A percentile compares a stretch with the other conserved stretches of the same genome.
These are phyloP conservation scores for Phytophthora vignae DNA, from an alignment of 352 stramenopile genomes.

Conservation along the genomic window DNA sequence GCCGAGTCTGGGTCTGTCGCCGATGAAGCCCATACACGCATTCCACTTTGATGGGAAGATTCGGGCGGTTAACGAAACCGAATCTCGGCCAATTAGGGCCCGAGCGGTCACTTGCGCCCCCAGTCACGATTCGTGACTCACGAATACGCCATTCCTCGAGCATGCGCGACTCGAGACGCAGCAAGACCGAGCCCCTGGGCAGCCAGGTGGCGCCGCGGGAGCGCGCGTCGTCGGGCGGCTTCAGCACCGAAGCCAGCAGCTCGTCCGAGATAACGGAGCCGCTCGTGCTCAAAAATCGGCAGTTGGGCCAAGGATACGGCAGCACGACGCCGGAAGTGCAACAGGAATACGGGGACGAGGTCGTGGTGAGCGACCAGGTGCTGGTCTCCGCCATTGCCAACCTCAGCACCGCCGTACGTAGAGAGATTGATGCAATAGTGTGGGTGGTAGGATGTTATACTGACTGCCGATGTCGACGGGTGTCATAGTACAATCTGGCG, in stretches of 20 bases:
- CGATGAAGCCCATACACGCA: constrained; percentile 1
- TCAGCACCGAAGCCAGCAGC: constrained; percentile 27
- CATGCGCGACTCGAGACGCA: constrained; percentile 22
- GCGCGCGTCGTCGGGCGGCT: constrained; percentile 15
- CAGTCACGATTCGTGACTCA: too few species aligned
- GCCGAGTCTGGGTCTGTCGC: too few species aligned
- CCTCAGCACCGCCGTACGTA: constrained; percentile 77
- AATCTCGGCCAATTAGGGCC: constrained; percentile 24
- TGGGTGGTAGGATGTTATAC: too few species aligned
- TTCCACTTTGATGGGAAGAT: constrained; percentile 7
- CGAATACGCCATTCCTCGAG: constrained; percentile 5
- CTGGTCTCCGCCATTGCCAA: constrained; percentile 83
- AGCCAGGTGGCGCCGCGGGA: constrained; percentile 29
- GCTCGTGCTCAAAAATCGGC: constrained; percentile 30
- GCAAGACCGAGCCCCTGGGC: constrained; percentile 11
- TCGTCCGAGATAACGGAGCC: constrained; percentile 32
- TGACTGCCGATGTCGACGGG: background rate
- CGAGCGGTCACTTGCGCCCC: background rate
- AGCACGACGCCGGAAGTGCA: constrained; percentile 23
- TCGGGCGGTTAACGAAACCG: constrained; percentile 24
- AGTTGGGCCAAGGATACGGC: constrained; percentile 24
- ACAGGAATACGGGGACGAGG: constrained; percentile 9
- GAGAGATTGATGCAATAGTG: background rate
- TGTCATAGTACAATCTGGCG: constrained; percentile 74
- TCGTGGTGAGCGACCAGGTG: constrained; percentile 49